Evolutionary conservation across 768 basidiomycete genomes (phyloP).

Genomic region (Mycena rebaudengoi): DNA sequence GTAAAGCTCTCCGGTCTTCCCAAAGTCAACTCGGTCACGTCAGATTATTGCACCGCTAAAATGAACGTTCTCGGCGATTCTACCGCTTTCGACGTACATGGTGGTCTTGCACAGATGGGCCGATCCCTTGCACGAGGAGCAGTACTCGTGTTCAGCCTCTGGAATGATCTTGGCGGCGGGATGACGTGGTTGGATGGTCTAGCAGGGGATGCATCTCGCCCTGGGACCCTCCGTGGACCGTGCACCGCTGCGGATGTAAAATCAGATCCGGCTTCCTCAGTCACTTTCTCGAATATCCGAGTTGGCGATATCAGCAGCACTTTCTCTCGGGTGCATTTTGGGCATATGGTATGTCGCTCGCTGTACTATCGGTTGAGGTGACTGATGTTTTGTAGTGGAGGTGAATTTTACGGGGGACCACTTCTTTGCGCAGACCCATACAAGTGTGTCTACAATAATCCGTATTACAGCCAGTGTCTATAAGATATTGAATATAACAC

Average conservation of each 20-base stretch:
- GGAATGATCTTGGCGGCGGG: conserved; percentile 47
- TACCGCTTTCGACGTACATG: conserved; percentile 40
- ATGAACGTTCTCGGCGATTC: conserved; percentile 45
- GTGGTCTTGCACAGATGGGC: conserved; percentile 41
- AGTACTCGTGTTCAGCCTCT: conserved; percentile 45
- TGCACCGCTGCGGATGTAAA: conserved; percentile 45
- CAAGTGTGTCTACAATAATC: conserved; percentile 11
- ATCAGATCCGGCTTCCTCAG: conserved; percentile 35
- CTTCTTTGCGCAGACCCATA: conserved; percentile 3
- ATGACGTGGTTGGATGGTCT: conserved; percentile 48
- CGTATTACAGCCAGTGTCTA: conserved; percentile 20
- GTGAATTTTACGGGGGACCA: conserved; percentile 14
- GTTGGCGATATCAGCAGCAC: conserved; percentile 48
- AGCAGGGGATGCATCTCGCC: conserved; percentile 26
- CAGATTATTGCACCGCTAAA: conserved; percentile 42
- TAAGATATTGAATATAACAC: conserved; percentile 10
- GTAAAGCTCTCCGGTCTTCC: conserved; percentile 41
- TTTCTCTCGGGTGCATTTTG: conserved; percentile 25
- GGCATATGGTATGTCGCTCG: conserved; percentile 15
- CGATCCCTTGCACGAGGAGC: conserved; percentile 39
- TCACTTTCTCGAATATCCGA: conserved; percentile 50
- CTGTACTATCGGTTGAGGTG: neutral
- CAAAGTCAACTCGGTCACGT: conserved; percentile 44
- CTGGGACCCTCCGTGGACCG: conserved; percentile 44
- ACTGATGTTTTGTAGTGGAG: conserved; percentile 15